Evolutionary conservation across 345 rosid genomes (phyloP).

Genomic region (Abelmoschus esculentus): DNA sequence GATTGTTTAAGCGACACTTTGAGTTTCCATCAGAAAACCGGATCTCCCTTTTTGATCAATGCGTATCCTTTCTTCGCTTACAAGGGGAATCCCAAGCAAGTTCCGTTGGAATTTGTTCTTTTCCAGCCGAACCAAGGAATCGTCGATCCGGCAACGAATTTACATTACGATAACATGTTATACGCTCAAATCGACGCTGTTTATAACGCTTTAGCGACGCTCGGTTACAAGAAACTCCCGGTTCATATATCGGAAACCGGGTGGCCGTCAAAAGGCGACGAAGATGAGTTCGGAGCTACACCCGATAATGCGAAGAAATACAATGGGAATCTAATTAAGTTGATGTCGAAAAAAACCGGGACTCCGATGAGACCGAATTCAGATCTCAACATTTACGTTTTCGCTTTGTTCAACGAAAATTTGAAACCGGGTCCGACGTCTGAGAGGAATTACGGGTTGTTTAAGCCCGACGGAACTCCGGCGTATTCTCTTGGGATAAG

Average conservation of each 20-base stretch:
- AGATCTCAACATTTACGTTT: constrained; percentile 57
- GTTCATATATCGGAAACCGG: constrained; percentile 91
- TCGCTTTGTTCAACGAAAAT: constrained; percentile 89
- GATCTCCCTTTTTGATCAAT: constrained; percentile 75
- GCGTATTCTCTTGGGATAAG: constrained; percentile 46
- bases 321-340: constrained; percentile 69
- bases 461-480: constrained; percentile 81
- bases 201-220: constrained; percentile 51
- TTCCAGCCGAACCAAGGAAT: constrained; percentile 68
- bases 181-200: constrained; percentile 92
- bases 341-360: constrained; percentile 52
- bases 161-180: constrained; percentile 83
- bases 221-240: constrained; percentile 54
- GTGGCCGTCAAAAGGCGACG: constrained; percentile 98
- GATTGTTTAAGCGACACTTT: constrained; percentile 42
- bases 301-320: constrained; percentile 77
- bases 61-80: constrained; percentile 96
- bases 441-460: constrained; percentile 90
- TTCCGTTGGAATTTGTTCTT: constrained; percentile 65
- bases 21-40: constrained; percentile 56
- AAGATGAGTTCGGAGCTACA: constrained; percentile 72
- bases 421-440: constrained; percentile 93
- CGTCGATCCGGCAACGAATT: constrained; percentile 55
- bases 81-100: constrained; percentile 67
- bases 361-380: constrained; percentile 68